Evolutionary conservation across 768 basidiomycete species (phyloP).

Genomic region (Lactarius hatsudake): DNA sequence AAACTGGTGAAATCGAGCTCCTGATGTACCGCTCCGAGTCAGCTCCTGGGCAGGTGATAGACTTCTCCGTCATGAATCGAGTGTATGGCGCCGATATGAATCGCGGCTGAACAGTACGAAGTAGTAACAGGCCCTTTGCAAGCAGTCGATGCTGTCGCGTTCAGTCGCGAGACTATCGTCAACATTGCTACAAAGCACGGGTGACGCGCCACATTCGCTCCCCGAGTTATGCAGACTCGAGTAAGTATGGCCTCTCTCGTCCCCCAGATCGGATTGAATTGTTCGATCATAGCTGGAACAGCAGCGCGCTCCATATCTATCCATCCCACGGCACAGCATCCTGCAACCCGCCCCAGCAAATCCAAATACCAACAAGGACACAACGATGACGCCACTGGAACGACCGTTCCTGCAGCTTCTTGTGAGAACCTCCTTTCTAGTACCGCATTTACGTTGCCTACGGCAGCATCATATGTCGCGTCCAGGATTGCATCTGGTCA

Average conservation of each 20-base stretch:
- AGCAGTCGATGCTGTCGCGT: slow-evolving; percentile 63
- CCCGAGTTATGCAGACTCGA: slow-evolving; percentile 46
- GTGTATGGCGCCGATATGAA: neutral
- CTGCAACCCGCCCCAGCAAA: slow-evolving; percentile 8
- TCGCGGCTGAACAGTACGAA: slow-evolving; percentile 44
- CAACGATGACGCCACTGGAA: slow-evolving; percentile 44
- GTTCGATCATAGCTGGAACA: slow-evolving; percentile 42
- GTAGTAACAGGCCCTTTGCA: slow-evolving; percentile 64
- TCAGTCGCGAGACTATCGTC: slow-evolving; percentile 66
- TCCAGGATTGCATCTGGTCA: slow-evolving; percentile 64
- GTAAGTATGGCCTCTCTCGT: slow-evolving; percentile 30
- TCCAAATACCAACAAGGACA: slow-evolving; percentile 26
- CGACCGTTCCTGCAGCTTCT: slow-evolving; percentile 63
- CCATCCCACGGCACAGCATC: slow-evolving; percentile 38
- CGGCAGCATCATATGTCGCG: slow-evolving; percentile 58
- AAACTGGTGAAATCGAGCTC: slow-evolving; percentile 52
- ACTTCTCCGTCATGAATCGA: neutral
- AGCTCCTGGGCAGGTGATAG: slow-evolving; percentile 62
- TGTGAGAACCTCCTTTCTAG: slow-evolving; percentile 54
- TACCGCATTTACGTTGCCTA: slow-evolving; percentile 57
- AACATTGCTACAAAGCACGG: slow-evolving; percentile 65
- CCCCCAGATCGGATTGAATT: neutral
- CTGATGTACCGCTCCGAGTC: slow-evolving; percentile 69
- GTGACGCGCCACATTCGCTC: slow-evolving; percentile 63
- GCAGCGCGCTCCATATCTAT: slow-evolving; percentile 66